These are phyloP conservation scores for Medicago truncatula DNA, from an alignment of 306 rosid genomes.

Conservation along the genomic window DNA sequence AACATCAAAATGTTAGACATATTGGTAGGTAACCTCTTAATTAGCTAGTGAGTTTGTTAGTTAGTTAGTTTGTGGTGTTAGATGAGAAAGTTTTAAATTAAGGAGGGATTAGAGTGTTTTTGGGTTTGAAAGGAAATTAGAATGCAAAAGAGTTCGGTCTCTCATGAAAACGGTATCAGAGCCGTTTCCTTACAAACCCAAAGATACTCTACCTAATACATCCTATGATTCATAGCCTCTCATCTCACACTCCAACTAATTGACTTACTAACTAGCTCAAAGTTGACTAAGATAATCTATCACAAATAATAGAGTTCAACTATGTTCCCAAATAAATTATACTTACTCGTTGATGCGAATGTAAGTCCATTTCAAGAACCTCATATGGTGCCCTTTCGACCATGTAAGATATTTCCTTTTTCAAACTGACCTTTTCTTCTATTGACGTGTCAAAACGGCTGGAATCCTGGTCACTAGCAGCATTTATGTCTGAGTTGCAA, in stretches of 20 bases:
- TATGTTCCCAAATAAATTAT: conserved; percentile 32
- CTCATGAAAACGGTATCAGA: background rate
- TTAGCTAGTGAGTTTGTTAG: background rate
- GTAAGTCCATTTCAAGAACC: conserved; percentile 71
- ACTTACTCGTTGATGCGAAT: conserved; percentile 74
- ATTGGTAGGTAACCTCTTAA: background rate
- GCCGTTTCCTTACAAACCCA: conserved; percentile 2
- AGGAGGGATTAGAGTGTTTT: background rate
- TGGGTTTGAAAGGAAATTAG: background rate
- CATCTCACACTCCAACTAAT: background rate
- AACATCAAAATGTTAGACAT: conserved; percentile 24
- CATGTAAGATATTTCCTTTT: conserved; percentile 72
- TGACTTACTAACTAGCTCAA: background rate
- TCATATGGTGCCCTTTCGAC: conserved; percentile 69
- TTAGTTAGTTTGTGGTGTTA: background rate
- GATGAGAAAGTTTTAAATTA: background rate
- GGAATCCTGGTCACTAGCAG: conserved; percentile 58
- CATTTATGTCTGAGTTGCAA: conserved; percentile 51
- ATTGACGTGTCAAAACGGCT: conserved; percentile 57
- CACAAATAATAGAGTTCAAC: conserved; percentile 13
- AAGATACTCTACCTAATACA: background rate
- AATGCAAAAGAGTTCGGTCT: background rate
- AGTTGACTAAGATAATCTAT: background rate
- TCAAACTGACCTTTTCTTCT: conserved; percentile 66
- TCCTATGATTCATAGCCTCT: background rate